Evolutionary conservation across 169 alveolate genomes (phyloP), one percentile per base, ranked within the genome.

Genomic region (Cryptosporidium viatorum): DNA sequence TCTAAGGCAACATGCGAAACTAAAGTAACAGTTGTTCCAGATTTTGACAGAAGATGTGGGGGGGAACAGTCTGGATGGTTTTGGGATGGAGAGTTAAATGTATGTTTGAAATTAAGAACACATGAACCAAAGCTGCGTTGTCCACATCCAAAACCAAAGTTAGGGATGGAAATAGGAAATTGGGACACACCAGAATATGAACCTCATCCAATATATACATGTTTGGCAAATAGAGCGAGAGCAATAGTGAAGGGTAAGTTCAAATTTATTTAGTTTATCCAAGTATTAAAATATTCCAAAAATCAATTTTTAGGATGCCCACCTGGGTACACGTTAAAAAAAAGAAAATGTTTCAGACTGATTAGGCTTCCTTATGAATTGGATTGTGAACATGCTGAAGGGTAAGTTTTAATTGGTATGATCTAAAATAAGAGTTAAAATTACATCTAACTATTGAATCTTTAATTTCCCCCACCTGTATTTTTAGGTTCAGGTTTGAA

Each of bases 161-260:
- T 58, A 16, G 89, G 89, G n/a, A 35, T 43, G 55, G 89, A 65
- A 45, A 45, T 80, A 14, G 89, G 89, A 16, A 65, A 80, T 65
- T 80, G 89, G 89, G 89, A 80, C n/a, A 80, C 89, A 12, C 89
- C 89, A 12, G 89, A 80, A 37, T 80, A 80, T 29, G 80, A 65
- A 23, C 89, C 89, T 48, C 89, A 80, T 62, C 89, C 89, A 43
- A 65, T 80, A 16, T 80, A 80, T 41, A 80, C 60, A 6, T 80
- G 89, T 48, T 50, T 80, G 58, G 89, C 89, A 80, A 80, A 62
- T 48, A 35, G 89, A 67, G 71, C 80, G 0, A 80, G 89, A 23
- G 89, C 89, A 21, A 80, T 62, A 5, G 75, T 80, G 31, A 80
- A 62, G 37, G 89, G 89, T 80, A 65, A 62, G 89, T 43, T 3